A percentile compares a stretch with the other conserved stretches of the same genome.
phyloP scores from a whole-genome alignment of 2,329 filamentous ascomycete species.

The Colletotrichum orchidophilum region DNA sequence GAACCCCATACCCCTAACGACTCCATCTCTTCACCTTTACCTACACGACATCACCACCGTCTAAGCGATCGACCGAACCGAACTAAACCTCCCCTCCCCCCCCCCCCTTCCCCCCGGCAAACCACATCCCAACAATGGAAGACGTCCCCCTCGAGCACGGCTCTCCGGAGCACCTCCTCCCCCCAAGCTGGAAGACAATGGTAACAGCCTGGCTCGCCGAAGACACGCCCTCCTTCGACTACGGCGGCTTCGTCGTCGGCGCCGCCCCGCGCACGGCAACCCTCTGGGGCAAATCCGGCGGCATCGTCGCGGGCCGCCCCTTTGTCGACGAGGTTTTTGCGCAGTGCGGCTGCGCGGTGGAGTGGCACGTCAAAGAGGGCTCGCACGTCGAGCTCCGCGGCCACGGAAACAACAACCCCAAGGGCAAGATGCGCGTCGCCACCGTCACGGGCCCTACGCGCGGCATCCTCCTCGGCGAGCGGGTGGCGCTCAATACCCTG shows the following conservation, averaged over 20 bases:
- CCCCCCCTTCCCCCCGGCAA: not conserved
- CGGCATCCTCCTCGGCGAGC: conserved; percentile 85
- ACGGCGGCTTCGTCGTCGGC: conserved; percentile 96
- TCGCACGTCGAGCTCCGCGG: conserved; percentile 65
- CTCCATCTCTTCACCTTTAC: not conserved
- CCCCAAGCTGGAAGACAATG: conserved; percentile 82
- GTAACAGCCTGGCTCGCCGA: conserved; percentile 91
- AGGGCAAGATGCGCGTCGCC: conserved; percentile 70
- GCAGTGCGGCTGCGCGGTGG: conserved; percentile 89
- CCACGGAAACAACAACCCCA: conserved; percentile 51
- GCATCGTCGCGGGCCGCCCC: conserved; percentile 88
- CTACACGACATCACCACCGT: not conserved
- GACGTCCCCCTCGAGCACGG: conserved; percentile 45
- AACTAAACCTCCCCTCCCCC: not conserved
- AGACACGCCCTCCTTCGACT: conserved; percentile 96
- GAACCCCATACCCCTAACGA: not conserved
- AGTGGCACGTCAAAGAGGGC: conserved; percentile 88
- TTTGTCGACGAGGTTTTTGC: conserved; percentile 95
- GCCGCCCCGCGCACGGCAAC: conserved; percentile 70
- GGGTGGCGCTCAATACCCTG: conserved; percentile 90
- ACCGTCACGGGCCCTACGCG: conserved; percentile 87
- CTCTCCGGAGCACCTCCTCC: conserved; percentile 75
- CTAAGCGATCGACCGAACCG: not conserved
- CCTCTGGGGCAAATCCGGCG: conserved; percentile 75
- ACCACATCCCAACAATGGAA: conserved; percentile 13